Evolutionary conservation across 371 early-diverging fungal species (phyloP).

Genomic region (Circinella minor): DNA sequence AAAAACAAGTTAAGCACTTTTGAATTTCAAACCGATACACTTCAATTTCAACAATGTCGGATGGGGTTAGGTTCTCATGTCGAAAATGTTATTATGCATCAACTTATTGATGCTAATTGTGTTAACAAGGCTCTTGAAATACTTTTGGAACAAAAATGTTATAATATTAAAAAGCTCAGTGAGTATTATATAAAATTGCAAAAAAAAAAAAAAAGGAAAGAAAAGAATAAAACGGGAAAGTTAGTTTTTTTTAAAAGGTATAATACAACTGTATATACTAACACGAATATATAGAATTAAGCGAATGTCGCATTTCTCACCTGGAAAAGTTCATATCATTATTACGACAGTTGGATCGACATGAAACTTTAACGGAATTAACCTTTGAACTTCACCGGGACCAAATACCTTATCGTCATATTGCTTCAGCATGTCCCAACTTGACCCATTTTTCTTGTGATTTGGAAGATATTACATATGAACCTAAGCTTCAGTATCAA

Average conservation of each 20-base stretch:
- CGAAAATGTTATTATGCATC: constrained; percentile 1
- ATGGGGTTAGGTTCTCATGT: neutral
- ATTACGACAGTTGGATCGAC: neutral
- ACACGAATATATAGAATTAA: neutral
- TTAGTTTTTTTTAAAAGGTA: neutral
- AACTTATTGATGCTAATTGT: neutral
- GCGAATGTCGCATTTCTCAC: constrained; percentile 7
- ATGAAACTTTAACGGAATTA: constrained; percentile 11
- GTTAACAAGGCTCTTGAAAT: neutral
- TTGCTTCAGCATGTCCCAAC: constrained; percentile 1
- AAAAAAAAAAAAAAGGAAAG: neutral
- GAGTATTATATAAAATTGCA: neutral
- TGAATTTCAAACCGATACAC: neutral
- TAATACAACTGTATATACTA: neutral
- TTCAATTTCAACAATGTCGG: neutral
- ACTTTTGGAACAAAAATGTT: neutral
- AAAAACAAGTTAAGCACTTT: neutral
- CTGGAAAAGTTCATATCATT: neutral
- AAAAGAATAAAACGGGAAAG: neutral
- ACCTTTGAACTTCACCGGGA: constrained; percentile 21
- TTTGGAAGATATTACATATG: neutral
- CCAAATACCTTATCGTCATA: constrained; percentile 20
- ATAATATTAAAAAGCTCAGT: neutral
- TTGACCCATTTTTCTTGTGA: constrained; percentile 7
- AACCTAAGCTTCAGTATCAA: neutral